Evolutionary conservation across 169 alveolate genomes (phyloP).

Genomic region (Condylostoma magnum): DNA sequence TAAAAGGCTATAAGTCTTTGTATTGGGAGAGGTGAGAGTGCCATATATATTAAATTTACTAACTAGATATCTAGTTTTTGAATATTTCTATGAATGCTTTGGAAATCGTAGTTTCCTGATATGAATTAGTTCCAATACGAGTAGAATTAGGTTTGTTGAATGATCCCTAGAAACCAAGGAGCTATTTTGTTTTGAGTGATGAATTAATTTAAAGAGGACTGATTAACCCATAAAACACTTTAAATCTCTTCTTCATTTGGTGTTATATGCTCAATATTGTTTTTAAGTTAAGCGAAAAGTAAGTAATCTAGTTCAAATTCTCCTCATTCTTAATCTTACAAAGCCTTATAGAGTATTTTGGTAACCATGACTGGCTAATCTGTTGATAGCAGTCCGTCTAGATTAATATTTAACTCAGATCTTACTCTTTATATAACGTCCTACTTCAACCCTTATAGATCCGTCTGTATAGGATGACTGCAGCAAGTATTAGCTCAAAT

Average conservation of each 20-base stretch:
- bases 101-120: no score
- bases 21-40: neutral
- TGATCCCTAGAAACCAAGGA: conserved; percentile 70
- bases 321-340: conserved; percentile 60
- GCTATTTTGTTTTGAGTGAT: conserved; percentile 56
- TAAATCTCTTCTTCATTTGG: conserved; percentile 64
- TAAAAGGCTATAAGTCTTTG: neutral
- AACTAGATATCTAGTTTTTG: neutral
- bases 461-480: conserved; percentile 61
- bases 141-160: conserved; percentile 40
- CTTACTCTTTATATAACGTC: conserved; percentile 64
- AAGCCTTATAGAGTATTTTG: conserved; percentile 65
- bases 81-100: no score
- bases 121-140: conserved; percentile 53
- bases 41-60: neutral
- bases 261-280: conserved; percentile 21
- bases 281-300: conserved; percentile 31
- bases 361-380: conserved; percentile 41
- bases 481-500: conserved; percentile 84
- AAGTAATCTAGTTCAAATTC: conserved; percentile 80
- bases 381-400: neutral
- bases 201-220: conserved; percentile 40
- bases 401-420: conserved; percentile 62
- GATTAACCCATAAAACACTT: conserved; percentile 49
- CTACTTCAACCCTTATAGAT: conserved; percentile 31